These are phyloP conservation scores for Plasmodium coatneyi DNA, from an alignment of 169 alveolate species.

Conservation along the genomic window DNA sequence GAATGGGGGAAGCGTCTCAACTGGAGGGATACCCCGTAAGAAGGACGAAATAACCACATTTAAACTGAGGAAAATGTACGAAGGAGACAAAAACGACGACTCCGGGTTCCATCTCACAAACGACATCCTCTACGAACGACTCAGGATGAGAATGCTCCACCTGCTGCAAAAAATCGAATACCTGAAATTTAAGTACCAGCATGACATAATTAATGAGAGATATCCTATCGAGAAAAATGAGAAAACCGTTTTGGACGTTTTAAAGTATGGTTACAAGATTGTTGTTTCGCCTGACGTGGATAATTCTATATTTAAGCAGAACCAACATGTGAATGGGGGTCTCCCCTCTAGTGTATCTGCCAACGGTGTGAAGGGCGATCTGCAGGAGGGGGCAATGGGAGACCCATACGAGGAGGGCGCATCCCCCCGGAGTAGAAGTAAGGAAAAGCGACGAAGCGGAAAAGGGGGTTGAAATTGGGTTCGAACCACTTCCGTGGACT, in stretches of 20 bases:
- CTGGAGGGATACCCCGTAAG: neutral
- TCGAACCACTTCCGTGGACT: neutral
- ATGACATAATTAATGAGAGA: slow-evolving; percentile 56
- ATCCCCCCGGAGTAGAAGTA: neutral
- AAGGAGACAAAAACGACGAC: slow-evolving; percentile 2
- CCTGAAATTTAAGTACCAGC: slow-evolving; percentile 34
- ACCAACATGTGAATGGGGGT: neutral
- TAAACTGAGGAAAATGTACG: slow-evolving; percentile 1
- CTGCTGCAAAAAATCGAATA: slow-evolving; percentile 47
- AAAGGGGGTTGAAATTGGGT: neutral
- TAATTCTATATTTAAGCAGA: slow-evolving; percentile 34
- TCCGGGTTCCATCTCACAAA: slow-evolving; percentile 7
- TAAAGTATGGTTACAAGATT: slow-evolving; percentile 39
- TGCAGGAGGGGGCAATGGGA: neutral
- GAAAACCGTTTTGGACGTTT: slow-evolving; percentile 29
- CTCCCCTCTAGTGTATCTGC: neutral
- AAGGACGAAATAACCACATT: slow-evolving; percentile 18
- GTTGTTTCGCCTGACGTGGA: slow-evolving; percentile 64
- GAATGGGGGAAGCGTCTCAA: neutral
- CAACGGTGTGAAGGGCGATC: neutral
- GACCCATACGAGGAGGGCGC: neutral
- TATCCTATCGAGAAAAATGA: slow-evolving; percentile 55
- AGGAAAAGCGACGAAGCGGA: neutral
- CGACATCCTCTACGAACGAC: slow-evolving; percentile 52
- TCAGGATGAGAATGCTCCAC: slow-evolving; percentile 20